Evolutionary conservation across 2,329 filamentous ascomycete species (phyloP).

Genomic region (Didymella pinodella): DNA sequence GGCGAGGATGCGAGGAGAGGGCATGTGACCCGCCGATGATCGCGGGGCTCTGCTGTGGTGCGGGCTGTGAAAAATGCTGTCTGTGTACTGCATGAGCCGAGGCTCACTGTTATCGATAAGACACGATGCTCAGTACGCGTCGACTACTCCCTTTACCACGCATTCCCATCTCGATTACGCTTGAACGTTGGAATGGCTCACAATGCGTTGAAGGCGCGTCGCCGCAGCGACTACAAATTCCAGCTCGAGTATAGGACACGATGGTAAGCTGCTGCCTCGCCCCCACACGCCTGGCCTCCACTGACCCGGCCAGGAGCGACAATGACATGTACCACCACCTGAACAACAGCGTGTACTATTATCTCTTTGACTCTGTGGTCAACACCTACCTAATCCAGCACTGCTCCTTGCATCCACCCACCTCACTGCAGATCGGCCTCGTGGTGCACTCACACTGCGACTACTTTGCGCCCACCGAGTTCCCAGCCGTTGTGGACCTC

Average conservation of each 20-base stretch:
- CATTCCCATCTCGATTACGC: neutral
- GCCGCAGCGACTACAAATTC: conserved; percentile 77
- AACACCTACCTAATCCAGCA: conserved; percentile 86
- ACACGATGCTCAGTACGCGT: neutral
- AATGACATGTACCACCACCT: conserved; percentile 96
- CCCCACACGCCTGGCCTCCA: neutral
- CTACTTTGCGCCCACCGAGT: conserved; percentile 82
- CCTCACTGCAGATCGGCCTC: conserved; percentile 77
- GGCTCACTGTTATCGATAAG: conserved; percentile 18
- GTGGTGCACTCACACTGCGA: conserved; percentile 87
- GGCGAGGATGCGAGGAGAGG: conserved; percentile 61
- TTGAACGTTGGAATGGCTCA: conserved; percentile 30
- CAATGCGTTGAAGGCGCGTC: conserved; percentile 63
- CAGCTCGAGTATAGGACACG: conserved; percentile 82
- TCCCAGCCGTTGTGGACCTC: conserved; percentile 82
- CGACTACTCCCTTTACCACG: neutral
- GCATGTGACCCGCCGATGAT: conserved; percentile 31
- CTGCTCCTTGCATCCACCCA: conserved; percentile 75
- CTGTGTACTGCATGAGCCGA: conserved; percentile 7
- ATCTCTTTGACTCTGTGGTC: conserved; percentile 88
- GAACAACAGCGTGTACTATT: conserved; percentile 89
- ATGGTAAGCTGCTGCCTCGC: conserved; percentile 66
- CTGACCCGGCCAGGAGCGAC: conserved; percentile 67
- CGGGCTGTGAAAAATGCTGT: conserved; percentile 12
- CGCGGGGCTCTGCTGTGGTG: conserved; percentile 17